Evolutionary conservation across 345 rosid genomes (phyloP), one percentile per base, ranked within the genome.

Genomic region (Excoecaria cochinchinensis): DNA sequence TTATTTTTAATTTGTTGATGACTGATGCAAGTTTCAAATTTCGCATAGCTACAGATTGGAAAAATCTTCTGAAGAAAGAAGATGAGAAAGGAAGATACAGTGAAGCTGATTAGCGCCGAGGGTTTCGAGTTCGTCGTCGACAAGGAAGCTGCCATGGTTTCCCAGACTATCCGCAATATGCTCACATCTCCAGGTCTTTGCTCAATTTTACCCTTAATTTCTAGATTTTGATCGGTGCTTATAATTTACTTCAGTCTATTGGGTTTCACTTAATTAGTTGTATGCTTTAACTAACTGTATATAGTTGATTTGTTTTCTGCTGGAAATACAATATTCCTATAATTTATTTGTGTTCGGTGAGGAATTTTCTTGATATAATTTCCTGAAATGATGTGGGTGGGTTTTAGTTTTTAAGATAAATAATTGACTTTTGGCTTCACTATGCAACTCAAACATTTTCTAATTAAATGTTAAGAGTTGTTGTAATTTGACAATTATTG

Each of bases 91-190:
- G 89, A 87, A 63, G 92, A 89, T 76, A 90, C 84, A 13, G 95
- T 90, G 87, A 92, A 89, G 86, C 87, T 92, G 81, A 89, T 89
- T 46, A 92, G 95, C 87, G 83, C 89, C 60, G 95, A 92, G 74
- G 95, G 97, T n/a, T 89, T 88, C 79, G 95, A 90, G 79, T 92
- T 90, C 84, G 85, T 92, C 46, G 85, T 92, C 79, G 87, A 90
- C 80, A 89, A 81, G 80, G 90, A 89, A 87, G 95, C 93, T 71
- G 97, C 97, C 31, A 90, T 89, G 97, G 97, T 92, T 81, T 92
- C 97, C 44, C 92, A 90, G 76, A 92, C 95, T 68, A 90, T n/a
- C n/a, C n/a, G n/a, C n/a, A n/a, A n/a, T 90, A 92, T 92, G 97
- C 90, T 90, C 24, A 92, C 93, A 70, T 92, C 97, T 77, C 93